Base-by-base conservation (phyloP, 140 eudicot genomes). In the Oenanthe javanica region DNA sequence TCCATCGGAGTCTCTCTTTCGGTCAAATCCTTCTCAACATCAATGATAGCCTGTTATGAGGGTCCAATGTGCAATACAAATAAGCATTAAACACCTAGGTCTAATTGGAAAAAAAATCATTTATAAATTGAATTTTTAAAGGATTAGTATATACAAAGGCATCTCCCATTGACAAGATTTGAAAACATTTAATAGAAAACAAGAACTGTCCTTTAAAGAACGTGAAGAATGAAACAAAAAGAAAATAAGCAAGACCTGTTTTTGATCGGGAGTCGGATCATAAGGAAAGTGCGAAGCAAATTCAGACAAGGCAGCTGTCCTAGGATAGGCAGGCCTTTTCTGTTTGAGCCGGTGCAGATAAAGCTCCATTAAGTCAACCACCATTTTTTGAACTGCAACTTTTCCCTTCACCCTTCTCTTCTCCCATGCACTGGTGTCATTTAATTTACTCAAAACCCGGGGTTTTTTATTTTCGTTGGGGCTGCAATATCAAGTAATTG, bases 351-450 rank as follows among this genome's bases (percentile, higher is more conserved):
- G 88, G 80, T 94, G 94, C 36, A 94, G 78, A 86, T 94, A 94
- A 79, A 94, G 82, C 90, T 94, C 99, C 99, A 94, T 94, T 81
- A 94, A 79, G 81, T 94, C 99, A 55, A 94, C 99, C 76, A 94
- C 99, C 99, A 94, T 94, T 84, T 82, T 92, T 85, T 94, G 97
- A 85, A 94, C 90, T 5, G 99, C 99, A 87, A 94, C 99, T 85
- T 92, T 92, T 81, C 99, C 99, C 82, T 92, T 94, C 48, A 83
- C 80, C 88, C 92, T 94, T 83, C 99, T 88, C 89, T 85, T 92
- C 84, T 94, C 97, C 99, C 99, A 94, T 45, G 91, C 87, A 86
- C 88, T 88, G 11, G 94, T 89, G 81, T 94, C 99, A 84, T 85
- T 92, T 87, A 94, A 86, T 84, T 94, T 94, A 83, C 99, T 94